phyloP scores from a whole-genome alignment of 2,329 filamentous ascomycete genomes.

The Periconia sp. region DNA sequence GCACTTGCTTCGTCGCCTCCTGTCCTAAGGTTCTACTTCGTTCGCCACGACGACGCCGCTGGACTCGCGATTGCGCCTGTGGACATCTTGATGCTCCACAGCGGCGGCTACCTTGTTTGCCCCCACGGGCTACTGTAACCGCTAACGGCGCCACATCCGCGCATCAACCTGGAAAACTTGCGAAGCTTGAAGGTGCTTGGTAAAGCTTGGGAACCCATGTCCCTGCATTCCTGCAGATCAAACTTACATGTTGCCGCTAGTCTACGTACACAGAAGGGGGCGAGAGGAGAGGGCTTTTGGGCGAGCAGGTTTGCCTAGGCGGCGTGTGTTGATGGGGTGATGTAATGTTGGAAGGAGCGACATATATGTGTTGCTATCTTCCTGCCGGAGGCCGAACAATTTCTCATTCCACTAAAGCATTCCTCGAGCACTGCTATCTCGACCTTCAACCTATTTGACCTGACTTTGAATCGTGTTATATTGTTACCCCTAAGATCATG shows the following conservation, averaged over 20 bases:
- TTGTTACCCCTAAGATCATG: slow-evolving; percentile 13
- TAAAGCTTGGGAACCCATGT: slow-evolving; percentile 2
- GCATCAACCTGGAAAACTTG: slow-evolving; percentile 2
- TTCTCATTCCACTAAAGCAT: neutral
- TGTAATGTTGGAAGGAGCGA: neutral
- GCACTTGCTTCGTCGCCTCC: too few relatives aligned
- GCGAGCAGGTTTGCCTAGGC: slow-evolving; percentile 7
- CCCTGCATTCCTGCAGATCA: neutral
- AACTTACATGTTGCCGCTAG: neutral
- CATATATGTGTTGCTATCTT: slow-evolving; percentile 1
- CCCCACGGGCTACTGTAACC: too few relatives aligned
- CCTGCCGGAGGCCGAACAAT: neutral
- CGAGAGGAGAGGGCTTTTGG: neutral
- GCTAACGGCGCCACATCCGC: slow-evolving; percentile 4
- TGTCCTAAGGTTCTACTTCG: too few relatives aligned
- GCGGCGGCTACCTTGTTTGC: too few relatives aligned
- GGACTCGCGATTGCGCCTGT: too few relatives aligned
- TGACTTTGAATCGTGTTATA: neutral
- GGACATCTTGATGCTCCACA: too few relatives aligned
- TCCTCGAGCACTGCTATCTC: neutral
- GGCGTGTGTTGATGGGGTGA: neutral
- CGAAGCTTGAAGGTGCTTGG: slow-evolving; percentile 10
- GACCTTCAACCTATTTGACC: neutral
- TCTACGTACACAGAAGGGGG: neutral
- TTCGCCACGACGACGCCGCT: too few relatives aligned